Evolutionary conservation across 768 basidiomycete genomes (phyloP), one percentile per base, ranked within the genome.

Genomic region (Gloeophyllum trabeum): DNA sequence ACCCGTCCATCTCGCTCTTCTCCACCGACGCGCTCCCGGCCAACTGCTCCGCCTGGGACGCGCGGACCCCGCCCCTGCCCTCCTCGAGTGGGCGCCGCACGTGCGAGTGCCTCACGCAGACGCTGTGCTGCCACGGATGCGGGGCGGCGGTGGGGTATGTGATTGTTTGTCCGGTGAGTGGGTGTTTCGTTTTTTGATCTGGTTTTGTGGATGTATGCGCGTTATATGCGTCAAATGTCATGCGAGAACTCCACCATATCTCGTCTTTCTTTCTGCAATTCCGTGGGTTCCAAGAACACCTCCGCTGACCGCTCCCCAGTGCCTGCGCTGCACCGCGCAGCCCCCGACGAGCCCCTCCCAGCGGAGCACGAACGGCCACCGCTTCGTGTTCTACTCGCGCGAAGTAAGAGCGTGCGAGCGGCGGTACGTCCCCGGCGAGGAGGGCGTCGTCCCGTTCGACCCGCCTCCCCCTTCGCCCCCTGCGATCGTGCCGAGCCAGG

Each of bases 101-200:
- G 6, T 91, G 88, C 59, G 84, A 86, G 54, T 92, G 87, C 55
- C 65, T 91, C 35, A 91, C 88, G 2, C 83, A 87, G 57, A 79
- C 79, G 0, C 66, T 91, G 18, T 82, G 73, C 52, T 90, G 88
- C 54, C 81, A 84, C 53, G 77, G 76, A 6, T 91, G 88, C 59
- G 88, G 88, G 6, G 59, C 61, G 25, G 61, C 72, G 24, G 71
- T 89, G 40, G 88, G 88, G 23, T 90, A 86, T 56, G 81, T 81
- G 77, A 84, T 86, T 45, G 81, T 86, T 24, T 67, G 74, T 47
- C 83, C 84, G 25, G 67, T 67, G 48, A 12, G 75, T 71, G 30
- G 35, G 19, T 30, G 23, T 25, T 13, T 43, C 30, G 21, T 5
- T 35, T n/a, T n/a, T n/a, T n/a, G n/a, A n/a, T n/a, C n/a, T n/a